These are phyloP conservation scores for Melampsora larici-populina DNA, from an alignment of 1,284 basidiomycete genomes.

Conservation along the genomic window DNA sequence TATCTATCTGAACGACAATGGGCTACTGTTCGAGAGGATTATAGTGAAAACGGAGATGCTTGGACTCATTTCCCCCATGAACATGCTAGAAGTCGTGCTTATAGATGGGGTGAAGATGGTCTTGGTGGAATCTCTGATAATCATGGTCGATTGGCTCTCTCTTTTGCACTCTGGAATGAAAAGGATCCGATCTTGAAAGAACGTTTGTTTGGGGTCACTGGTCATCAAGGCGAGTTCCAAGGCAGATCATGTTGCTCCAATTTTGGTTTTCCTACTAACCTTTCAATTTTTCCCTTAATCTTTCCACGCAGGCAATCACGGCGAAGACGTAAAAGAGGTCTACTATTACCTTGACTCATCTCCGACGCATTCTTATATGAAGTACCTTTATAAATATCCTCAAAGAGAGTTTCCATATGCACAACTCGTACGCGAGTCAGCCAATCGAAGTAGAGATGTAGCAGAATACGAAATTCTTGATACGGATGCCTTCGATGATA, in stretches of 20 bases:
- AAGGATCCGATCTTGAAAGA: conserved; percentile 94
- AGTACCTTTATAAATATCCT: conserved; percentile 96
- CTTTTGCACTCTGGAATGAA: conserved; percentile 89
- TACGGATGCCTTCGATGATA: conserved; percentile 84
- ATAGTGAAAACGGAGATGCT: conserved; percentile 90
- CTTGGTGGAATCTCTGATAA: conserved; percentile 95
- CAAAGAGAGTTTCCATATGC: conserved; percentile 97
- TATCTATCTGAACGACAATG: conserved; percentile 96
- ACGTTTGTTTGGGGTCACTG: conserved; percentile 86
- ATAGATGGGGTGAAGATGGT: conserved; percentile 98
- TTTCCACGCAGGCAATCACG: conserved; percentile 77
- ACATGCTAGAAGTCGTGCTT: conserved; percentile 86
- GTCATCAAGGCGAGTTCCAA: conserved; percentile 65
- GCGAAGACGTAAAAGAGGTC: conserved; percentile 96
- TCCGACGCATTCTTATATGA: conserved; percentile 99
- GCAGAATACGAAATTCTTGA: conserved; percentile 90
- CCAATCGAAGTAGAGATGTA: conserved; percentile 76
- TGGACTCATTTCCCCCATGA: conserved; percentile 98
- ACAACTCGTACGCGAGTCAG: conserved; percentile 79
- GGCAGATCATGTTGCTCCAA: neutral
- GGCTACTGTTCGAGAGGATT: conserved; percentile 97
- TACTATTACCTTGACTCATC: conserved; percentile 98
- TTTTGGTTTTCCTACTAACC: neutral
- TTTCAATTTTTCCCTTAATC: neutral
- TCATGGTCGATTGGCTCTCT: conserved; percentile 86